These are phyloP conservation scores for Bidens hawaiensis DNA, from an alignment of 140 eudicot species.

Conservation along the genomic window DNA sequence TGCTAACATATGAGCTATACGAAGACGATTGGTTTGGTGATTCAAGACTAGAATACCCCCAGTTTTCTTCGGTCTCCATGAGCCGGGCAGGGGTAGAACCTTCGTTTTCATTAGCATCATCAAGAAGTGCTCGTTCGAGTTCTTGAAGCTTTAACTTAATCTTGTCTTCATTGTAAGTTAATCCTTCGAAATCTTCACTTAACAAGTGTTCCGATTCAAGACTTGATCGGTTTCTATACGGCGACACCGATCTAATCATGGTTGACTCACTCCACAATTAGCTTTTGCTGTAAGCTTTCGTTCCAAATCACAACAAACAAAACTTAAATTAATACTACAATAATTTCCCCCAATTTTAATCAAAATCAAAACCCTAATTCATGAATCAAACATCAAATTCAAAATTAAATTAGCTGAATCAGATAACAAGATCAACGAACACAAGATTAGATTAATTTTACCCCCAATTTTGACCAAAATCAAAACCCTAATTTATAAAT, in stretches of 20 bases:
- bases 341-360: not conserved
- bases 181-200: conserved; percentile 43
- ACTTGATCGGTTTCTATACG: conserved; percentile 17
- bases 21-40: conserved; percentile 46
- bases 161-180: conserved; percentile 49
- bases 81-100: conserved; percentile 21
- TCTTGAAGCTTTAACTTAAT: conserved; percentile 84
- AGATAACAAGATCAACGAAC: not conserved
- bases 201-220: conserved; percentile 43
- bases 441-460: not conserved
- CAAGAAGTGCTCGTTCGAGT: conserved; percentile 76
- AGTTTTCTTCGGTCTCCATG: conserved; percentile 59
- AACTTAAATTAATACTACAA: not conserved
- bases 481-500: not conserved
- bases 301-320: not conserved
- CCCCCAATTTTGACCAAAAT: not conserved
- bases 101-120: conserved; percentile 37
- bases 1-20: conserved; percentile 5
- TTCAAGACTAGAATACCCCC: conserved; percentile 54
- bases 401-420: not conserved
- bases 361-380: not conserved
- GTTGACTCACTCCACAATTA: not conserved
- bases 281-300: not conserved
- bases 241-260: conserved; percentile 30
- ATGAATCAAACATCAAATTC: not conserved